Evolutionary conservation across 805 yeast genomes (phyloP), one percentile per base, ranked within the genome.

Genomic region (Soucietia sequanensis): DNA sequence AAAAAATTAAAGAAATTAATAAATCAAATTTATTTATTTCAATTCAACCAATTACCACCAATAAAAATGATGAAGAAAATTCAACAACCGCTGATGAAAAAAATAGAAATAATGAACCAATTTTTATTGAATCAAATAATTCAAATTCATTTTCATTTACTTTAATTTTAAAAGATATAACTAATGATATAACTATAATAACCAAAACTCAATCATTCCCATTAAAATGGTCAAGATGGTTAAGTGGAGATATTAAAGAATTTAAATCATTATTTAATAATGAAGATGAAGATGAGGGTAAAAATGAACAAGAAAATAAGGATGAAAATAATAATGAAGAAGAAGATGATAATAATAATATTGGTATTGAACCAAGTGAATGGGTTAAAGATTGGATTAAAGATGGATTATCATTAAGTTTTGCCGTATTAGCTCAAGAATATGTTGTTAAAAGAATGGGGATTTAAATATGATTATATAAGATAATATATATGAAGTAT

Each of bases 391-490:
- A 50, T 25, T 68, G 78, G 77, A 39, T 80, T 9, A 56, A 47
- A 35, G 61, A 64, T 23, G 95, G 96, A 0, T 68, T 93, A 33
- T 78, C 79, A 13, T 72, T 89, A 43, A 71, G 88, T 12, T 76
- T 93, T 44, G 98, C 96, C 12, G 83, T 86, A 1, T 66, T 87
- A 22, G 95, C 97, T 1, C 98, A 93, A 59, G 78, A 81, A 52
- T 93, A 93, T 57, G 95, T 93, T 30, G 80, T 90, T 30, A 81
- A 80, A 58, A 75, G 99, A 60, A 93, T 93, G 95, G 93, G 90
- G 1, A 66, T 72, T 27, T 75, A 54, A n/a, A n/a, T n/a, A n/a
- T n/a, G n/a, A n/a, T n/a, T n/a, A n/a, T n/a, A n/a, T n/a, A n/a
- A n/a, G n/a, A n/a, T n/a, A n/a, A n/a, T n/a, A n/a, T n/a, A n/a